Base-by-base conservation (phyloP, 805 yeast genomes). In the Saturnispora ahearnii region DNA sequence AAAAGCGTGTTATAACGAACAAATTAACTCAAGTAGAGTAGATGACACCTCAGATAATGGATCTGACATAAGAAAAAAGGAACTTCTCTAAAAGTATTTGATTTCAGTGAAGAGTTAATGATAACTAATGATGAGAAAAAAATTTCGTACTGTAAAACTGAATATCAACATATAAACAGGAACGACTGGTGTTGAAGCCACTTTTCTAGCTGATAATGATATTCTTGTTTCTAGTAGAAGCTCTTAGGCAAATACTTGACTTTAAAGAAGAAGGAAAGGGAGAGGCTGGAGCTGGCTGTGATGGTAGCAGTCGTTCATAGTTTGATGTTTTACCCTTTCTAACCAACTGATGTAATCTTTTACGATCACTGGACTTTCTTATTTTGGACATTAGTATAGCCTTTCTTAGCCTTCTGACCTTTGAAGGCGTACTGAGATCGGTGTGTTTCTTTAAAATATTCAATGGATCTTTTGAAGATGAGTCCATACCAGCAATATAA, bases 371-470 rank as follows among this genome's bases (percentile, higher is more conserved):
- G 7, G 44, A 24, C 33, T 47, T 47, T 21, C 50, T 32, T 8
- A 21, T 26, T 8, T 28, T 30, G 2, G 45, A 47, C 7, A 21
- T 22, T 5, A 30, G 9, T 3, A 61, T 48, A 1, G 62, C 63
- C 36, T 58, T 58, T 43, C 56, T 58, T 46, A 59, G 57, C 18
- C 63, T 46, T 46, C 62, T 55, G 33, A 60, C 59, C 46, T 59
- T 60, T 2, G 60, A 53, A 1, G 64, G 64, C 2, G 62, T 59
- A 4, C 55, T 51, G 15, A 57, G 42, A 28, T 61, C 60, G 12
- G 37, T 36, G 4, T 40, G 21, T n/a, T 38, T 28, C 3, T 13
- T 10, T 3, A 53, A 41, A n/a, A 52, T 45, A 15, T 43, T 45
- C 22, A 54, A 31, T 21, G 51, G 51, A 32, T 52, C 53, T 3